Evolutionary conservation across 176 grass and related monocot genomes (phyloP).

Genomic region (Eremochloa ophiuroides): DNA sequence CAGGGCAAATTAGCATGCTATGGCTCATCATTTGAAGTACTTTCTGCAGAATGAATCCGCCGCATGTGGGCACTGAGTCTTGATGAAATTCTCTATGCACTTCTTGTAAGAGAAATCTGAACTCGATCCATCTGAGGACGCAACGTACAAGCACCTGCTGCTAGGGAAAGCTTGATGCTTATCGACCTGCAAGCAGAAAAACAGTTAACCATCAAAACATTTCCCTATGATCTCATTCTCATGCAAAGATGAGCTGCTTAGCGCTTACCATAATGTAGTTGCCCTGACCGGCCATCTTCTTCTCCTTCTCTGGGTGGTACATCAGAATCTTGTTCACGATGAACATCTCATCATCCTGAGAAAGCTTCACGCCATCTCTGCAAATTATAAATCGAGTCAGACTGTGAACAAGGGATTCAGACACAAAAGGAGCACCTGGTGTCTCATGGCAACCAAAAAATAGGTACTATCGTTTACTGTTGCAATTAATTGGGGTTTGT

Average conservation of each 20-base stretch:
- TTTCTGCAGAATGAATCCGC: conserved; percentile 44
- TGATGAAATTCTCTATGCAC: conserved; percentile 51
- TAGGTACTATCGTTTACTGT: neutral
- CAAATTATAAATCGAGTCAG: neutral
- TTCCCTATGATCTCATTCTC: neutral
- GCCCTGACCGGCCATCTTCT: conserved; percentile 30
- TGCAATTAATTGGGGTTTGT: neutral
- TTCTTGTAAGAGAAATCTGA: conserved; percentile 59
- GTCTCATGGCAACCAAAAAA: neutral
- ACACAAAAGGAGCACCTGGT: conserved; percentile 2
- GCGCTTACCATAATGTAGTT: conserved; percentile 41
- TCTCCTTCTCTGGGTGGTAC: conserved; percentile 55
- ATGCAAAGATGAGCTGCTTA: conserved; percentile 21
- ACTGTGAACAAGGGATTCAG: neutral
- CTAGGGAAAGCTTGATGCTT: conserved; percentile 24
- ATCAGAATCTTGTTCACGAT: conserved; percentile 30
- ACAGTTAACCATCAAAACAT: neutral
- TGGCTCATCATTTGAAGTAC: conserved; percentile 34
- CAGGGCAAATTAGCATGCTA: neutral
- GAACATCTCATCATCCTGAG: conserved; percentile 23
- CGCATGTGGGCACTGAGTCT: conserved; percentile 22
- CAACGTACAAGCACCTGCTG: conserved; percentile 49
- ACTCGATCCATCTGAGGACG: neutral
- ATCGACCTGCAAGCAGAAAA: conserved; percentile 27
- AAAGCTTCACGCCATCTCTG: conserved; percentile 34